These are phyloP conservation scores for Lotmaria passim DNA, from an alignment of 208 protist species.

Conservation along the genomic window DNA sequence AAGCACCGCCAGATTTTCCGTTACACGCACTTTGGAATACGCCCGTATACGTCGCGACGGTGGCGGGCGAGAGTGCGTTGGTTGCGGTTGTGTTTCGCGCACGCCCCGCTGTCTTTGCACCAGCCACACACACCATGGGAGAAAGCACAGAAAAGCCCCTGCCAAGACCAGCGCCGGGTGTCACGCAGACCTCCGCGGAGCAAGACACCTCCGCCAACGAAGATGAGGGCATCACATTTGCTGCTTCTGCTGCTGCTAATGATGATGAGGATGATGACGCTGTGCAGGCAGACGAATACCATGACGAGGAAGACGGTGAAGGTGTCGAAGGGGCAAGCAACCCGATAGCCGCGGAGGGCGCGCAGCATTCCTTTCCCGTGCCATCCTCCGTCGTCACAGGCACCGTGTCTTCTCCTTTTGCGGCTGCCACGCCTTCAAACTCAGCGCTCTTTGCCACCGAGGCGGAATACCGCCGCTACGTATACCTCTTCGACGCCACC, in stretches of 20 bases:
- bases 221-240: too few species aligned
- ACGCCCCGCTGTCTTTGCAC: constrained; percentile 23
- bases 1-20: neutral
- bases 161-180: neutral
- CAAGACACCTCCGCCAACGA: neutral
- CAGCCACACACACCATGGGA: constrained; percentile 1
- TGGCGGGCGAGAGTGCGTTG: constrained; percentile 58
- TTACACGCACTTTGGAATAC: constrained; percentile 31
- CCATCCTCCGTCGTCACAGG: too few species aligned
- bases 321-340: too few species aligned
- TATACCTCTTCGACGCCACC: constrained; percentile 60
- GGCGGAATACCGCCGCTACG: constrained; percentile 34
- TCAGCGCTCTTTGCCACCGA: constrained; percentile 10
- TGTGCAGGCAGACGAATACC: too few species aligned
- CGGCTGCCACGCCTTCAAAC: too few species aligned
- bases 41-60: constrained; percentile 47
- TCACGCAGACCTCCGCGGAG: neutral
- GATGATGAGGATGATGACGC: too few species aligned
- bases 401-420: too few species aligned
- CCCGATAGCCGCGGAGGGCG: too few species aligned
- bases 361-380: too few species aligned
- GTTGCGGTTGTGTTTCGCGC: constrained; percentile 59
- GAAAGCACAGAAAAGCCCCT: neutral
- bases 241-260: too few species aligned
- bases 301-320: too few species aligned